Conservation (phyloP, 1,139 yeast genomes). For the Kodamaea suecica region DNA sequence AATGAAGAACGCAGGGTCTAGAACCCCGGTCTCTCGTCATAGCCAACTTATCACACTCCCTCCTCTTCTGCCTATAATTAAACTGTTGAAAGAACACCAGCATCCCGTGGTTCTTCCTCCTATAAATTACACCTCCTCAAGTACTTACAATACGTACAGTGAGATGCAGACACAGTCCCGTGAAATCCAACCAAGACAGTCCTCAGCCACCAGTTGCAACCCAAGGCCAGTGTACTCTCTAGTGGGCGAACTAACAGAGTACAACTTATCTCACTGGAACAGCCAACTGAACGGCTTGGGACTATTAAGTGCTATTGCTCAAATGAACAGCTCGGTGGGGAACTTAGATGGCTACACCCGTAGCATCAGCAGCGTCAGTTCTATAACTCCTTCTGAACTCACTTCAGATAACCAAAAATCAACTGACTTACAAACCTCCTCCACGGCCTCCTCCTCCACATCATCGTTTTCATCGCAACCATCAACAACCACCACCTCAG, state of each 20-base stretch:
- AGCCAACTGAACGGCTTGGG: conserved; percentile 15
- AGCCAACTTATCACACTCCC: conserved; percentile 11
- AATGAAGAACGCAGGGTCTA: conserved; percentile 20
- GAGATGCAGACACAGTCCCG: no score
- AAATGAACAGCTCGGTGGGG: not conserved
- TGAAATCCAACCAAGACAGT: no score
- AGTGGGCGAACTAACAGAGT: conserved; percentile 11
- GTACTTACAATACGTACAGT: conserved; percentile 5
- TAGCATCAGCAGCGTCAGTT: conserved; percentile 4
- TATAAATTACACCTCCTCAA: conserved; percentile 5
- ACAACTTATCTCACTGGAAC: conserved; percentile 13
- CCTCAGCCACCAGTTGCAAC: no score
- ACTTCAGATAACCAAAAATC: not conserved
- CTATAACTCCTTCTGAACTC: conserved; percentile 2
- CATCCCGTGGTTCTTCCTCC: conserved; percentile 6
- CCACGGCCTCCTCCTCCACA: not conserved
- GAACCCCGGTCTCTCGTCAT: not conserved
- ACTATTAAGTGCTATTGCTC: conserved; percentile 14
- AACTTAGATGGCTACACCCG: not conserved
- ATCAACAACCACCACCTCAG: conserved; percentile 7
- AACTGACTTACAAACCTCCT: no score
- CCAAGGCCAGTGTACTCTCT: no score
- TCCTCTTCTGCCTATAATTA: conserved; percentile 15
- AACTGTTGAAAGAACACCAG: conserved; percentile 7
- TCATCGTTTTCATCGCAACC: not conserved